Conservation (phyloP, 345 rosid genomes). For the Gossypium longicalyx region DNA sequence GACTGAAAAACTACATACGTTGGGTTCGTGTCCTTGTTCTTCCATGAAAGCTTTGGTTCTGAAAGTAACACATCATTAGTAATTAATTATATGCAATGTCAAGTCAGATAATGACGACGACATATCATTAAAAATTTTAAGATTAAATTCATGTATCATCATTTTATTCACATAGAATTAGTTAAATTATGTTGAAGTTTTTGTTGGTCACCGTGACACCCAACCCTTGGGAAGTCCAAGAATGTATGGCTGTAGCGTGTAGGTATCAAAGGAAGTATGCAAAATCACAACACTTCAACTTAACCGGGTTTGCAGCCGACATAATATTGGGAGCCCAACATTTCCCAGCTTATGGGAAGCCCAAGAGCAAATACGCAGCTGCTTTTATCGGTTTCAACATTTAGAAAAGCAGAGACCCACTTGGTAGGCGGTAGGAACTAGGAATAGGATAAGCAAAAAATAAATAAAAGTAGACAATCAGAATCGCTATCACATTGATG, state of each 20-base stretch:
- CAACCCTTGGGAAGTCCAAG: constrained; percentile 8
- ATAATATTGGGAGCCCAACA: too few species aligned
- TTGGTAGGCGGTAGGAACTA: neutral
- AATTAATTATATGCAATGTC: too few species aligned
- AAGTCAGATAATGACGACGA: too few species aligned
- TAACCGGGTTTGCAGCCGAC: neutral
- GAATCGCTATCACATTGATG: neutral
- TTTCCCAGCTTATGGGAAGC: neutral
- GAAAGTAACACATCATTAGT: neutral
- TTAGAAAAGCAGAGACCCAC: too few species aligned
- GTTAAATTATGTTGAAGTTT: neutral
- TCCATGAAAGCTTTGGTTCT: neutral
- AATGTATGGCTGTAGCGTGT: neutral
- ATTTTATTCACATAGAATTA: too few species aligned
- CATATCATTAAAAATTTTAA: too few species aligned
- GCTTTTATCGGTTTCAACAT: neutral
- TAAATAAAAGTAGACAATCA: too few species aligned
- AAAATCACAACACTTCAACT: neutral
- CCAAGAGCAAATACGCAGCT: neutral
- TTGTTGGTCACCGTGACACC: neutral
- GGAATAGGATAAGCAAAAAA: neutral
- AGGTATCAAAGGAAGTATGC: neutral
- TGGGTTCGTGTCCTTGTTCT: neutral
- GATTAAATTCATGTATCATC: too few species aligned
- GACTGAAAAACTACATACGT: neutral